phyloP scores from a whole-genome alignment of 1,284 basidiomycete species.

The Schizopora paradoxa region DNA sequence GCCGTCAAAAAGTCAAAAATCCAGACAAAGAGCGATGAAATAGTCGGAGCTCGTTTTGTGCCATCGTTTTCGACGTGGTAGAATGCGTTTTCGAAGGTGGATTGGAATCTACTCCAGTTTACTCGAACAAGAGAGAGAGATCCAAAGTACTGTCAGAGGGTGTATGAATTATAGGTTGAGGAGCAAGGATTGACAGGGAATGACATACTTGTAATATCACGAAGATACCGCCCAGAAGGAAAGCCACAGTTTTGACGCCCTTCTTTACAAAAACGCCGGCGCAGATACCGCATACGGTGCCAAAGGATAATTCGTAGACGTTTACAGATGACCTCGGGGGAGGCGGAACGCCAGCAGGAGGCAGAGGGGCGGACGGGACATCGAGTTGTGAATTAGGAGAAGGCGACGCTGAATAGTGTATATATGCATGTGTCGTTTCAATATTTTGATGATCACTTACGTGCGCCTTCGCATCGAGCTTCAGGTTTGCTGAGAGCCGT shows the following conservation, averaged over 20 bases:
- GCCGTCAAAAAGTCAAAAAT: slow-evolving; percentile 84
- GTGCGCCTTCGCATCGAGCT: no score
- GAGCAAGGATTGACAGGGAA: neutral
- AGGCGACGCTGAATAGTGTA: no score
- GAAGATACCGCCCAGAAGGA: slow-evolving; percentile 80
- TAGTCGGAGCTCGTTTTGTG: slow-evolving; percentile 50
- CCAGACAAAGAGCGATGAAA: slow-evolving; percentile 65
- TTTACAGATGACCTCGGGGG: slow-evolving; percentile 68
- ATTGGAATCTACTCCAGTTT: slow-evolving; percentile 59
- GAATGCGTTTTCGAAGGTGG: slow-evolving; percentile 66
- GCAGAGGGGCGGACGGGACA: no score
- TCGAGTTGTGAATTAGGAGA: no score
- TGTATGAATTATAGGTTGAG: slow-evolving; percentile 2
- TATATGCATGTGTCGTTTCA: no score
- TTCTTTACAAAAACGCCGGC: slow-evolving; percentile 94
- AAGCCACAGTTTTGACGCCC: slow-evolving; percentile 79
- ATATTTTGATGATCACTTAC: no score
- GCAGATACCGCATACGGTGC: slow-evolving; percentile 82
- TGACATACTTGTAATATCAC: slow-evolving; percentile 75
- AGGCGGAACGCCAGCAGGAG: slow-evolving; percentile 34
- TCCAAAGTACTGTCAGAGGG: slow-evolving; percentile 60
- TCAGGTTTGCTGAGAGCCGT: no score
- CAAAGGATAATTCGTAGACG: slow-evolving; percentile 82
- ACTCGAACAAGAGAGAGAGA: slow-evolving; percentile 69
- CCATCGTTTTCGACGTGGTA: slow-evolving; percentile 57